Base-by-base conservation (phyloP, 139 green algal species). In the Micractinium conductrix region DNA sequence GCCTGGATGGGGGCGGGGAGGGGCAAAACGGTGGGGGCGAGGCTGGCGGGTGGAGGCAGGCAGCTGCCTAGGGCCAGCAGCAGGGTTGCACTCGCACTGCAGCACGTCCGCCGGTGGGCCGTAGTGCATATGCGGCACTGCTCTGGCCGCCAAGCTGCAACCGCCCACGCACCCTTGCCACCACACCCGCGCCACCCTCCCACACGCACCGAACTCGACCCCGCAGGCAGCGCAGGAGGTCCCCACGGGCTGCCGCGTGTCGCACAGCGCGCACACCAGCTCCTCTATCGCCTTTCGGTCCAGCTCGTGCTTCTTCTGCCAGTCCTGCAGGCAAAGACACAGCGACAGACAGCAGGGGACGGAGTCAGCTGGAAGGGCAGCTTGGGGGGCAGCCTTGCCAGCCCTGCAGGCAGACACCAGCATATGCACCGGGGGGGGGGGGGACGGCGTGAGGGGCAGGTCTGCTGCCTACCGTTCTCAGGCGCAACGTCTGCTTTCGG, bases 221-320 rank as follows among this genome's bases (percentile, higher is more conserved):
- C 93, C 91, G 91, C 96, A 99, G 40, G 24, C 24, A 19, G 22
- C 33, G 87, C 96, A 99, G 40, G 44, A 19, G 22, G 60, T n/a
- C 8, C 69, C 84, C 40, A 94, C 90, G 21, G 92, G 89, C 89
- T 98, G 96, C 9, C 89, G 87, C 48, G 75, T 83, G 53, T 89
- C 58, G 82, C 96, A 98, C 60, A 97, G 55, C 24, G 91, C 93
- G 80, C 95, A 98, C 22, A 96, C 86, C 8, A 98, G 85, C 84
- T 96, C 92, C 35, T 53, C 80, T 9, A 98, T 94, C 7, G 53
- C 84, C 74, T 92, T 95, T 30, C 95, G 86, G 72, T 97, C 94
- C 26, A 98, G 89, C 40, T 93, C 87, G 85, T 98, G 95, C 37
- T 87, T 87, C 90, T 92, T 92, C 43, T 85, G 72, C 24, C 85